Conservation (phyloP, 345 rosid genomes). For the Odontarrhena argentea region DNA sequence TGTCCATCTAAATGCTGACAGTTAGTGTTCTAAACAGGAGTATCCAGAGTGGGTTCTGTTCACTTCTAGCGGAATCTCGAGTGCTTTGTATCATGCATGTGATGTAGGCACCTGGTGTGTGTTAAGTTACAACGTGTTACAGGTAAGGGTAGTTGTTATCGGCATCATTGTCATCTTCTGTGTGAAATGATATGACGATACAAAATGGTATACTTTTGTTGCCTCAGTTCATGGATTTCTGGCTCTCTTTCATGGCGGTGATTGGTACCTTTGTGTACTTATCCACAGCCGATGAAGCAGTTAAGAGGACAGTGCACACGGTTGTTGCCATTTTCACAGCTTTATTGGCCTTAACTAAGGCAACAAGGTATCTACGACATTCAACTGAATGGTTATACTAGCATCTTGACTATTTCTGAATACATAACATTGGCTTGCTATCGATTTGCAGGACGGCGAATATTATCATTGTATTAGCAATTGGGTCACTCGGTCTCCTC, state of each 20-base stretch:
- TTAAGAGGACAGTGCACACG: conserved; percentile 78
- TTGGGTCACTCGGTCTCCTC: conserved; percentile 76
- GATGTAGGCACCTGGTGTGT: conserved; percentile 95
- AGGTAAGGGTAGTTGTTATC: conserved; percentile 51
- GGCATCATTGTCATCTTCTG: conserved; percentile 25
- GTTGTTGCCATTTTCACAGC: conserved; percentile 89
- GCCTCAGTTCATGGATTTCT: conserved; percentile 96
- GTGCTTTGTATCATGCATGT: conserved; percentile 96
- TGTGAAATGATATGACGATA: conserved; percentile 29
- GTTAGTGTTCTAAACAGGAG: conserved; percentile 56
- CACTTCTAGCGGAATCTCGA: conserved; percentile 86
- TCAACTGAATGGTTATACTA: conserved; percentile 17
- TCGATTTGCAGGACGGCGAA: conserved; percentile 67
- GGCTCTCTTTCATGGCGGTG: conserved; percentile 99
- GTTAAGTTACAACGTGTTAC: conserved; percentile 71
- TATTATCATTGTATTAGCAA: conserved; percentile 79
- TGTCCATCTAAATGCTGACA: conserved; percentile 9
- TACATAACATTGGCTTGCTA: conserved; percentile 2
- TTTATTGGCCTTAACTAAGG: conserved; percentile 85
- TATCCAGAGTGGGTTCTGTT: conserved; percentile 95
- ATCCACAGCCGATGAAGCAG: conserved; percentile 67
- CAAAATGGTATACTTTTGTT: conserved; percentile 24
- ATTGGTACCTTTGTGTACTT: conserved; percentile 85
- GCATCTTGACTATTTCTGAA: conserved; percentile 18
- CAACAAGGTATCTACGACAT: conserved; percentile 68